Evolutionary conservation across 129 eudicot species (phyloP), one percentile per base, ranked within the genome.

Genomic region (Flaveria sonorensis): DNA sequence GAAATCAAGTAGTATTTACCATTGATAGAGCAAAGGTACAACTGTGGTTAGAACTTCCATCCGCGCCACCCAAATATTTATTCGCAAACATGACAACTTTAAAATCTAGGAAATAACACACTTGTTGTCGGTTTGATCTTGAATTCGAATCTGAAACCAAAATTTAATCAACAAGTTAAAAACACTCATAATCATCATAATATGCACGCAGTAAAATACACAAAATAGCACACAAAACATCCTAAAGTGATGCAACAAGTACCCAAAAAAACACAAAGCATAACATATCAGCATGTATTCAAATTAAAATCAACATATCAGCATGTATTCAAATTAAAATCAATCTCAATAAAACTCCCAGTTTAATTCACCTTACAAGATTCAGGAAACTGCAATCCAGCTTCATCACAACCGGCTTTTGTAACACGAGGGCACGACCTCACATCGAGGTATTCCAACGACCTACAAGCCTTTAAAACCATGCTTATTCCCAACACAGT

Each of bases 391-490:
- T 77, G 81, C 81, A 94, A 64, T 70, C 99, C 99, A 67, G 93
- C 96, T 73, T 89, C 96, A 24, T 83, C 89, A 60, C 97, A 88
- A 7, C 85, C 85, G 2, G 80, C 88, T 85, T 85, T 85, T 2
- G 96, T 88, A 30, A 91, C 82, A 62, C 75, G 88, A n/a, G 96
- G 96, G 63, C 98, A 93, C 2, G 97, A 90, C 66, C 97, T 72
- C 26, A 90, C 89, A 69, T 91, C 99, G 26, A 94, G 88, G 82
- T 86, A 91, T 55, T 94, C 93, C 52, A 94, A 80, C 12, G 73
- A 73, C 71, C 73, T 86, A 60, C 99, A 94, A 0, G 82, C 85
- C 77, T 82, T 82, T 83, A 91, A 73, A 78, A 94, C 53, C 82
- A 79, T 86, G 51, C 82, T 20, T 66, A 94, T 83, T 59, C 90